Evolutionary conservation across 805 yeast genomes (phyloP).

Genomic region (Ogataea allantospora): DNA sequence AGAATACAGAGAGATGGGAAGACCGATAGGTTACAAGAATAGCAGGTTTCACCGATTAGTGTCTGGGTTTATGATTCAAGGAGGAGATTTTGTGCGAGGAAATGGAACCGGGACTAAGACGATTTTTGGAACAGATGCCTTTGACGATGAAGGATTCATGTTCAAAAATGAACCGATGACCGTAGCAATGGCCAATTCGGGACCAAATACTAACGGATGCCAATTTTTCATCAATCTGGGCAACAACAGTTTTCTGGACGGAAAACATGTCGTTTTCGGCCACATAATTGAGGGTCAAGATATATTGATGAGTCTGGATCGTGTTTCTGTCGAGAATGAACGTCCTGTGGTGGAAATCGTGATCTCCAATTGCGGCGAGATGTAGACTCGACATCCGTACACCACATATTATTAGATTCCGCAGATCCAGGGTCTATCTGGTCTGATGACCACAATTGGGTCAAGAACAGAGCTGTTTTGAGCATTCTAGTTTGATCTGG

Average conservation of each 20-base stretch:
- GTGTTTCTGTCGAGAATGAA: slow-evolving; percentile 23
- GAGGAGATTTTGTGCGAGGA: slow-evolving; percentile 36
- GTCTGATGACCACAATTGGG: no score
- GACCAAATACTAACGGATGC: slow-evolving; percentile 46
- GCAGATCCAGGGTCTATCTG: no score
- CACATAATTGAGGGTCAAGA: slow-evolving; percentile 43
- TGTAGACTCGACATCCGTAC: slow-evolving; percentile 11
- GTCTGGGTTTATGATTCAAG: slow-evolving; percentile 40
- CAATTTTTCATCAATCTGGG: slow-evolving; percentile 43
- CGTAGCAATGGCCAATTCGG: slow-evolving; percentile 42
- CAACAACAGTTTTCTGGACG: slow-evolving; percentile 39
- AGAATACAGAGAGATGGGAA: slow-evolving; percentile 37
- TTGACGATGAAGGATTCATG: slow-evolving; percentile 44
- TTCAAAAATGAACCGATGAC: slow-evolving; percentile 33
- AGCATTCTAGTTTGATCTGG: no score
- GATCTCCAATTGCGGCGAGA: slow-evolving; percentile 28
- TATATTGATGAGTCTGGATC: slow-evolving; percentile 31
- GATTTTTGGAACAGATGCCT: slow-evolving; percentile 40
- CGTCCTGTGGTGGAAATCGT: slow-evolving; percentile 21
- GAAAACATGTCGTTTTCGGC: slow-evolving; percentile 51
- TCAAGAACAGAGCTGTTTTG: no score
- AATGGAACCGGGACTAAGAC: slow-evolving; percentile 45
- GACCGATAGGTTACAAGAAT: slow-evolving; percentile 45
- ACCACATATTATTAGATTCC: not conserved
- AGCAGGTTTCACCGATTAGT: slow-evolving; percentile 41